Evolutionary conservation across 192 early-diverging fungal genomes (phyloP), one percentile per base, ranked within the genome.

Genomic region (Glomus cerebriforme): DNA sequence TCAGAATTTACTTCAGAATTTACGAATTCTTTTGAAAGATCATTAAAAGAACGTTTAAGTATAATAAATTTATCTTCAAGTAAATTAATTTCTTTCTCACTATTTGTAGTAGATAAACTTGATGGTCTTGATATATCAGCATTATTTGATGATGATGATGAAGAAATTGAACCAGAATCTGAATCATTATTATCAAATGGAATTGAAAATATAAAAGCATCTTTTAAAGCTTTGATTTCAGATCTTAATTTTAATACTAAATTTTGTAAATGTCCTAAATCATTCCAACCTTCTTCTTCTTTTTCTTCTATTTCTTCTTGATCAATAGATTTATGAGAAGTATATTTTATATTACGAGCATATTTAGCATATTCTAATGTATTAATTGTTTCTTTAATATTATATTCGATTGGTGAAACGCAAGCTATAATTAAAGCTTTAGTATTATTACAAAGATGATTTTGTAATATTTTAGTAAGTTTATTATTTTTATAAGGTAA

Each of bases 291-390:
- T 54, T 88, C 71, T 72, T 88, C 85, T 54, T 94, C 90, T 66
- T 93, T 89, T 69, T 92, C 96, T 77, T 96, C 90, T 39, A 39
- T 7, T 39, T 54, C 49, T 17, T 54, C 91, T 72, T 92, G 90
- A 72, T 93, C 96, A 79, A 96, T 89, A 43, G 89, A 90, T 54
- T 22, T 54, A 47, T 90, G 89, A 34, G 91, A 91, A 62, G 90
- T 90, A 84, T 99, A 98, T 77, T 92, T 92, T 86, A 98, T 99
- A 78, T 97, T 97, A 76, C 98, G 89, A 6, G 97, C 97, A 15
- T 97, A 89, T 64, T 96, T 95, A 4, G 98, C 98, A 79, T 98
- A 99, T 80, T 94, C 92, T 54, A 99, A 89, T 1, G 98, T 99
- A 80, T 96, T 98, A 43, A 99, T 81, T 7, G 96, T 97, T 84